A percentile compares a stretch with the other conserved stretches of the same genome.
phyloP scores from a whole-genome alignment of 2,329 filamentous ascomycete genomes.

The Venturia nashicola region DNA sequence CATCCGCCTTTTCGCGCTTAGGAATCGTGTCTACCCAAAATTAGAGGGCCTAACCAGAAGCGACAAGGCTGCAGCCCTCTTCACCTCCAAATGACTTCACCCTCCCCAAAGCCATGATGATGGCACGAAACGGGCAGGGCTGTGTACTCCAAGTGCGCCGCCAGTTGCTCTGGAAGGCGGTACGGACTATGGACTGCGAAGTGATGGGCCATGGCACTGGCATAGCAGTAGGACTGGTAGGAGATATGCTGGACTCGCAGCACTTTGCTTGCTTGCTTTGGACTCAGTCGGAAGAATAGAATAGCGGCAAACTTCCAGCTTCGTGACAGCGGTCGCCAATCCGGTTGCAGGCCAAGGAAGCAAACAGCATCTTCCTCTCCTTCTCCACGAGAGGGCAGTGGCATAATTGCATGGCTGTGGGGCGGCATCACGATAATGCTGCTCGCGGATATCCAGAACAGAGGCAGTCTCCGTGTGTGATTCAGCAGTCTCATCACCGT shows the following conservation, averaged over 20 bases:
- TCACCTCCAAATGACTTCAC: conserved; percentile 4
- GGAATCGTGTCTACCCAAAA: conserved; percentile 5
- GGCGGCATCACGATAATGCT: background rate
- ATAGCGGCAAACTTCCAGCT: background rate
- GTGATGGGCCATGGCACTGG: background rate
- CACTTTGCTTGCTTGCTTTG: background rate
- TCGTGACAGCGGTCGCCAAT: background rate
- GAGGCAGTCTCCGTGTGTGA: background rate
- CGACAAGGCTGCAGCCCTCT: conserved; percentile 3
- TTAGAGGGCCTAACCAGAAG: conserved; percentile 1
- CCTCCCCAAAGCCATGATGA: background rate
- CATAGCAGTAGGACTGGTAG: background rate
- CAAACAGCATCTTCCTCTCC: background rate
- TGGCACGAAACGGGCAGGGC: conserved; percentile 4
- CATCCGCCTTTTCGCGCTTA: conserved; percentile 4
- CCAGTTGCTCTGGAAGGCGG: background rate
- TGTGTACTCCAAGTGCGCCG: background rate
- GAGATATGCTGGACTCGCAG: background rate
- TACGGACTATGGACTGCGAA: background rate
- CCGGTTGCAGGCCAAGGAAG: background rate
- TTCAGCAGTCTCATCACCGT: background rate
- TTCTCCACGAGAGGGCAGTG: background rate
- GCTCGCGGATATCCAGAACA: background rate
- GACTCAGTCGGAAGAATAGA: background rate
- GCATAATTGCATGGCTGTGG: background rate